Evolutionary conservation across 176 grass and related monocot species (phyloP).

Genomic region (Chloris gayana): DNA sequence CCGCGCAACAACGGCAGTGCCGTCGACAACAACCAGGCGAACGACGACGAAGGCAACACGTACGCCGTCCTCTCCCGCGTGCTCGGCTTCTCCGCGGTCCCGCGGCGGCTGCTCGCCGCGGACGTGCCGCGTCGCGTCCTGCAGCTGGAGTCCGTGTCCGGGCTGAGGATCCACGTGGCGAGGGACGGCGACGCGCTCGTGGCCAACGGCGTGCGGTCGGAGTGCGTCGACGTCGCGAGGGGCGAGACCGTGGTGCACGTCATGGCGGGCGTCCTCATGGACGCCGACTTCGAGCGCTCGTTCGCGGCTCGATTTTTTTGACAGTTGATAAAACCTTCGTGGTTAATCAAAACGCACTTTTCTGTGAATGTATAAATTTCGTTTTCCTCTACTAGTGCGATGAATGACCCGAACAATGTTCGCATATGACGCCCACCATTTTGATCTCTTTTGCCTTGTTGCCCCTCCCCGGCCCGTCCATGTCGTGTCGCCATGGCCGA

Average conservation of each 20-base stretch:
- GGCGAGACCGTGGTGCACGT: conserved; percentile 63
- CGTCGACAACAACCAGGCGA: background rate
- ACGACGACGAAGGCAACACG: conserved; percentile 19
- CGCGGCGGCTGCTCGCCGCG: conserved; percentile 43
- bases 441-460: too few relatives aligned
- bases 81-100: conserved; percentile 77
- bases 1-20: conserved; percentile 16
- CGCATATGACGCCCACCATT: too few relatives aligned
- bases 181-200: conserved; percentile 71
- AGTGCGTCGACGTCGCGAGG: conserved; percentile 66
- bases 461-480: too few relatives aligned
- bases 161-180: conserved; percentile 54
- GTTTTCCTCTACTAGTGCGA: too few relatives aligned
- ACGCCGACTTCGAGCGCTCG: conserved; percentile 77
- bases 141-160: conserved; percentile 64
- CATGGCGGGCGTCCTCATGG: conserved; percentile 77
- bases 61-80: conserved; percentile 77
- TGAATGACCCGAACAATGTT: too few relatives aligned
- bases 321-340: too few relatives aligned
- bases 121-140: conserved; percentile 33
- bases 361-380: too few relatives aligned
- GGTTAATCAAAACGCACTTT: too few relatives aligned
- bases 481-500: too few relatives aligned
- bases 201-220: conserved; percentile 77
- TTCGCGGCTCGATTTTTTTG: conserved; percentile 44